Evolutionary conservation across 2,329 filamentous ascomycete species (phyloP).

Genomic region (Fulvia fulva): DNA sequence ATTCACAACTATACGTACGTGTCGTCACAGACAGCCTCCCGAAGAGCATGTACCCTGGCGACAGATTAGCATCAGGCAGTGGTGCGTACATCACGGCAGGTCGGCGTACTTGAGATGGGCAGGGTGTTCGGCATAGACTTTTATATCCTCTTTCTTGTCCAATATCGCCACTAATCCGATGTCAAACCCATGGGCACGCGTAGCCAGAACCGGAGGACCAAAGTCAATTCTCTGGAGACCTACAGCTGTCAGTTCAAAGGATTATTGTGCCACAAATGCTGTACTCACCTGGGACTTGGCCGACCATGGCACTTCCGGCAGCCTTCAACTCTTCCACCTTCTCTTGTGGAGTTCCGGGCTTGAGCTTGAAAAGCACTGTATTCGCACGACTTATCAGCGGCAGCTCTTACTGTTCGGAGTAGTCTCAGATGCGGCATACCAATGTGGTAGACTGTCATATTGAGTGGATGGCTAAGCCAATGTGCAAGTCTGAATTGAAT

Average conservation of each 20-base stretch:
- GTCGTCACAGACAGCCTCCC: slow-evolving; percentile 20
- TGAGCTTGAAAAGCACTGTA: slow-evolving; percentile 27
- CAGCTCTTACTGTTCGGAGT: neutral
- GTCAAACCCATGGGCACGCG: slow-evolving; percentile 44
- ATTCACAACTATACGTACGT: slow-evolving; percentile 1
- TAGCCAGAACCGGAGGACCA: slow-evolving; percentile 36
- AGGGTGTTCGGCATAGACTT: slow-evolving; percentile 43
- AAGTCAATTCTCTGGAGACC: slow-evolving; percentile 21
- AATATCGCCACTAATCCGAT: slow-evolving; percentile 45
- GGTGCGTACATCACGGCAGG: neutral
- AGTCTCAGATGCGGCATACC: slow-evolving; percentile 6
- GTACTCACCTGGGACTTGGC: slow-evolving; percentile 18
- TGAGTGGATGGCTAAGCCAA: neutral
- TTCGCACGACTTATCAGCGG: neutral
- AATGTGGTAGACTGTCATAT: slow-evolving; percentile 24
- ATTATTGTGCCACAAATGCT: neutral
- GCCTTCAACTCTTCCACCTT: slow-evolving; percentile 19
- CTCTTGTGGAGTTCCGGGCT: slow-evolving; percentile 15
- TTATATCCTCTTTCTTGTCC: slow-evolving; percentile 41
- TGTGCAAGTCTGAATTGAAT: neutral
- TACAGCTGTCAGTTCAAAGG: neutral
- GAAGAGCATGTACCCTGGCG: slow-evolving; percentile 19
- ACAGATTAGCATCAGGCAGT: neutral
- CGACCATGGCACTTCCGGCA: slow-evolving; percentile 20
- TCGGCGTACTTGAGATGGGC: slow-evolving; percentile 42